Conservation (phyloP, 2,329 filamentous ascomycete species). For the Corynespora cassiicola region DNA sequence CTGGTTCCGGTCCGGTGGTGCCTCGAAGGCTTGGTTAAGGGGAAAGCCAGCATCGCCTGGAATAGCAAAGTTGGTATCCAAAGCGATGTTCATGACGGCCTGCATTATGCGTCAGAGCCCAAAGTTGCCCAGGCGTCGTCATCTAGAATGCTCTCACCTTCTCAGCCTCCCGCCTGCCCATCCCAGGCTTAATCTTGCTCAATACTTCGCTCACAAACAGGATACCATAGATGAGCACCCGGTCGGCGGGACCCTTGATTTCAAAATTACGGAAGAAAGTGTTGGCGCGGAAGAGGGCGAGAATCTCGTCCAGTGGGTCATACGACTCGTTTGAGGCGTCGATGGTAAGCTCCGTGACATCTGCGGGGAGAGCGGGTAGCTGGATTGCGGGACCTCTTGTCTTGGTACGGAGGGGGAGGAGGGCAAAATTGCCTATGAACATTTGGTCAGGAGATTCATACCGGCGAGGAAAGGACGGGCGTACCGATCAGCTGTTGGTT, state of each 20-base stretch:
- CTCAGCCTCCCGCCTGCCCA: constrained; percentile 70
- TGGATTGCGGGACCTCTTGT: constrained; percentile 94
- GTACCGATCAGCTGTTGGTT: constrained; percentile 70
- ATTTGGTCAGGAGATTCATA: constrained; percentile 1
- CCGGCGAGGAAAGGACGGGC: neutral
- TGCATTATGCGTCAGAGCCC: constrained; percentile 46
- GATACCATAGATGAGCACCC: constrained; percentile 95
- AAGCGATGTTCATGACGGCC: constrained; percentile 87
- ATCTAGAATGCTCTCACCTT: constrained; percentile 57
- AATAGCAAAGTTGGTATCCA: constrained; percentile 91
- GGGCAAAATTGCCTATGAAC: constrained; percentile 81
- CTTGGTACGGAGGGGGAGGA: constrained; percentile 92
- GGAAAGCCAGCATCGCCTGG: constrained; percentile 94
- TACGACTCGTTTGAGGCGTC: constrained; percentile 92
- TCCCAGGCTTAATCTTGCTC: constrained; percentile 80
- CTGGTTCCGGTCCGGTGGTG: constrained; percentile 84
- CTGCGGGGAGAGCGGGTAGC: constrained; percentile 65
- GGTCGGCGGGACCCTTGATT: constrained; percentile 94
- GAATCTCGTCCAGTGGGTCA: constrained; percentile 93
- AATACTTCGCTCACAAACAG: constrained; percentile 92
- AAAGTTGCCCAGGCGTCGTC: no score
- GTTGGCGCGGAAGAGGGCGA: constrained; percentile 94
- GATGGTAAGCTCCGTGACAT: constrained; percentile 62
- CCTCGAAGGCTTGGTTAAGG: constrained; percentile 94
- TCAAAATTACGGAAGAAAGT: constrained; percentile 99